Percentiles rank a stretch among this genome's conserved stretches.
Evolutionary conservation across 148 eudicot species (phyloP).

Genomic region (Beta vulgaris): DNA sequence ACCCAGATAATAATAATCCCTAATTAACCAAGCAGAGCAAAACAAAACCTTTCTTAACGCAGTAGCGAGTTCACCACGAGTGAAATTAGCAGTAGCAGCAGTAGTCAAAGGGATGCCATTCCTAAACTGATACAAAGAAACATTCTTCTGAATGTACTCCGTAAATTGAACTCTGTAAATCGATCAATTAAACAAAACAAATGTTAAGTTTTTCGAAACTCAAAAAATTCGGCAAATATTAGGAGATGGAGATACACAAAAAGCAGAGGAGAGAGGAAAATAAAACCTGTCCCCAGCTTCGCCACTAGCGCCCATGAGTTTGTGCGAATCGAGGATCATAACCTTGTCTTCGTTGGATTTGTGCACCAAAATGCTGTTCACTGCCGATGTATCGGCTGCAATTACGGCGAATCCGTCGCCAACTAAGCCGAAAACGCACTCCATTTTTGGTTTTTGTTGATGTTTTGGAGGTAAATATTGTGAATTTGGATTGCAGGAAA

Average conservation of each 20-base stretch:
- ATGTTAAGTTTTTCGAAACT: slow-evolving; percentile 9
- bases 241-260: no score
- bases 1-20: neutral
- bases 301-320: slow-evolving; percentile 86
- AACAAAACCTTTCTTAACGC: slow-evolving; percentile 71
- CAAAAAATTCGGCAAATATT: neutral
- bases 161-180: slow-evolving; percentile 73
- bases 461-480: neutral
- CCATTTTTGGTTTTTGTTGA: slow-evolving; percentile 39
- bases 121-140: slow-evolving; percentile 69
- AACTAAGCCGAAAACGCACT: slow-evolving; percentile 79
- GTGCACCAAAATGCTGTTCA: slow-evolving; percentile 75
- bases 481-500: slow-evolving; percentile 2
- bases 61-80: slow-evolving; percentile 83
- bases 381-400: slow-evolving; percentile 82
- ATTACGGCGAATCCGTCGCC: slow-evolving; percentile 72
- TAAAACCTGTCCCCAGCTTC: slow-evolving; percentile 80
- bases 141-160: slow-evolving; percentile 77
- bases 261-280: slow-evolving; percentile 9
- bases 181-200: slow-evolving; percentile 6
- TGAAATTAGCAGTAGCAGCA: slow-evolving; percentile 81
- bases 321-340: slow-evolving; percentile 87
- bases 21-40: neutral
- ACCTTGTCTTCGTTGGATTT: slow-evolving; percentile 82
- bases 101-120: slow-evolving; percentile 85